Conservation (phyloP, 1,139 yeast species). For the Kodamaea ohmeri region DNA sequence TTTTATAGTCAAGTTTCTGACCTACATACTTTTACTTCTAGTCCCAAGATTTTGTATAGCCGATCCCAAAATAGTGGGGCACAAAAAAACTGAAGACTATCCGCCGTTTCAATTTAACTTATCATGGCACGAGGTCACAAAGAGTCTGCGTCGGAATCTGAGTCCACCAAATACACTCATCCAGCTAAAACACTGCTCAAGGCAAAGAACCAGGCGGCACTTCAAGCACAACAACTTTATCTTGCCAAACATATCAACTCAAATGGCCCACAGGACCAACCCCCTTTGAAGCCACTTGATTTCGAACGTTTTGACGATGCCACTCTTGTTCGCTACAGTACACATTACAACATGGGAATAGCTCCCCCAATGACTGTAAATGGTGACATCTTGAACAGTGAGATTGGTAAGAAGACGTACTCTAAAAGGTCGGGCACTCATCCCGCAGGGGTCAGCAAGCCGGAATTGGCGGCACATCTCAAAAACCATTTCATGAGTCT, state of each 20-base stretch:
- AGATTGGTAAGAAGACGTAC: conserved; percentile 63
- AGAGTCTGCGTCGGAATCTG: conserved; percentile 47
- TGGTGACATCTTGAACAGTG: conserved; percentile 60
- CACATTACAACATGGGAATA: conserved; percentile 45
- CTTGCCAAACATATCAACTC: conserved; percentile 59
- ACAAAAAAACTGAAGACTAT: too few species aligned
- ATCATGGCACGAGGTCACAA: conserved; percentile 20
- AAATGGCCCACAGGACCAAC: conserved; percentile 59
- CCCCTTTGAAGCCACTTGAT: conserved; percentile 54
- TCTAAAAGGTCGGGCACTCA: conserved; percentile 35
- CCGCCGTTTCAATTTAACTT: too few species aligned
- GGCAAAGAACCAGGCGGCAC: conserved; percentile 52
- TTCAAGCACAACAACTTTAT: conserved; percentile 60
- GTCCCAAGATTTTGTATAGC: too few species aligned
- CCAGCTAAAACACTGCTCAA: conserved; percentile 46
- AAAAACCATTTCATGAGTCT: conserved; percentile 62
- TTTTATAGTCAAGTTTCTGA: too few species aligned
- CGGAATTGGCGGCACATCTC: conserved; percentile 53
- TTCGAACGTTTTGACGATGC: conserved; percentile 54
- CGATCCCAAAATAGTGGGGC: too few species aligned
- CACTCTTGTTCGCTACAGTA: conserved; percentile 57
- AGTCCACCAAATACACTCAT: conserved; percentile 25
- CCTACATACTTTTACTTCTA: too few species aligned
- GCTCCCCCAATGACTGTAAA: conserved; percentile 55
- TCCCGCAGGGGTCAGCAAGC: conserved; percentile 38